Conservation (phyloP, 305 asterid species). For the Striga hermonthica region DNA sequence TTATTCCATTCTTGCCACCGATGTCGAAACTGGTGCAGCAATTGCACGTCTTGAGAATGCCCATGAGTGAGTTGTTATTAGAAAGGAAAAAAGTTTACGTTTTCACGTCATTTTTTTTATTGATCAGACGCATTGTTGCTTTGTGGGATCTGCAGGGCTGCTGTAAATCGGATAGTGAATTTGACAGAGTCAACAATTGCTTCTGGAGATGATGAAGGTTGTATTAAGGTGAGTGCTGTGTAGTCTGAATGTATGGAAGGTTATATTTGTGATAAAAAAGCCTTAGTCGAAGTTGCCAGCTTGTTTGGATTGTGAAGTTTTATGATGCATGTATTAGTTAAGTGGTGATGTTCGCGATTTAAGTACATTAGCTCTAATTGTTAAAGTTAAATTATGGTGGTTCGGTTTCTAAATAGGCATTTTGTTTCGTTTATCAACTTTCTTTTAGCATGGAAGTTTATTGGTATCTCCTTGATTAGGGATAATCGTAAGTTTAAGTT, state of each 20-base stretch:
- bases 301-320: conserved; percentile 2
- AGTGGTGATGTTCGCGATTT: not conserved
- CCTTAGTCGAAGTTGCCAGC: not conserved
- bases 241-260: not conserved
- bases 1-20: conserved; percentile 84
- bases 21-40: conserved; percentile 75
- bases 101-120: conserved; percentile 4
- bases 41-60: conserved; percentile 64
- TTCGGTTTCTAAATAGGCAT: not conserved
- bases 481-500: not conserved
- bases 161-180: conserved; percentile 75
- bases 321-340: not conserved
- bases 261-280: not conserved
- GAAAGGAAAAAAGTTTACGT: not conserved
- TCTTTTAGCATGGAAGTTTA: not conserved
- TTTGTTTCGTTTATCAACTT: not conserved
- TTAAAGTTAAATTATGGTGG: conserved; percentile 5
- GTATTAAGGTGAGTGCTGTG: conserved; percentile 61
- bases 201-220: conserved; percentile 89
- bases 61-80: conserved; percentile 57
- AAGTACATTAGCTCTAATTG: conserved; percentile 6
- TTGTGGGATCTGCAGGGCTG: conserved; percentile 49
- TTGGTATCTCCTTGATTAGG: not conserved
- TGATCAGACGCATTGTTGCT: not conserved
- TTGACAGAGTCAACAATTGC: conserved; percentile 83